These are phyloP conservation scores for Kodamaea laetipori DNA, from an alignment of 805 yeast genomes.

Conservation along the genomic window DNA sequence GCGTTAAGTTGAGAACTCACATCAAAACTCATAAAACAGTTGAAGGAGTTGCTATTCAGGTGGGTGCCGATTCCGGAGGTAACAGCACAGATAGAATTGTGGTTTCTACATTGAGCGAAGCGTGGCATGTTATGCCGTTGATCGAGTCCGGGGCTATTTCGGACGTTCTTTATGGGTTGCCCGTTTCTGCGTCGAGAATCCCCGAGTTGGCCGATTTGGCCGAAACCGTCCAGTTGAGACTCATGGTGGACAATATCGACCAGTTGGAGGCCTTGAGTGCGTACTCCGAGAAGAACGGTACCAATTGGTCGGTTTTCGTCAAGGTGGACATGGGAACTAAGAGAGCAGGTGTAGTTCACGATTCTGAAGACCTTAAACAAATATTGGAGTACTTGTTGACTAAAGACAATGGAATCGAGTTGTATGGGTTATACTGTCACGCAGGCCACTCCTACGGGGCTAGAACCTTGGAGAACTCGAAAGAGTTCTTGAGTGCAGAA, in stretches of 20 bases:
- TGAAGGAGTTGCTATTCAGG: conserved; percentile 58
- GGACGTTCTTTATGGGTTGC: conserved; percentile 42
- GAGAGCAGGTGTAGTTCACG: conserved; percentile 58
- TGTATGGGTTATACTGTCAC: conserved; percentile 76
- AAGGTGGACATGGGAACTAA: conserved; percentile 73
- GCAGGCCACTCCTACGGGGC: conserved; percentile 75
- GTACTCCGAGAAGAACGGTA: conserved; percentile 30
- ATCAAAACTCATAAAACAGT: conserved; percentile 74
- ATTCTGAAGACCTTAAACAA: conserved; percentile 35
- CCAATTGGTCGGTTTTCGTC: conserved; percentile 63
- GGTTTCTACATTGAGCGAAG: conserved; percentile 71
- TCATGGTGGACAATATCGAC: conserved; percentile 62
- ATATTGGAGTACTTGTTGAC: conserved; percentile 34
- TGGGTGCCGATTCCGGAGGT: conserved; percentile 41
- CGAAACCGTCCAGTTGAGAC: conserved; percentile 44
- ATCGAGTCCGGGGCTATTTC: conserved; percentile 38
- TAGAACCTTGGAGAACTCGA: conserved; percentile 47
- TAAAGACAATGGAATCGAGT: conserved; percentile 26
- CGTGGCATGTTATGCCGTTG: conserved; percentile 51
- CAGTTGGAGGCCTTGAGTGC: conserved; percentile 54
- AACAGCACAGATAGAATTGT: conserved; percentile 52
- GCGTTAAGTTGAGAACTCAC: conserved; percentile 62
- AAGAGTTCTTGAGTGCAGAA: conserved; percentile 53
- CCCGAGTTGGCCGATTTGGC: conserved; percentile 50
- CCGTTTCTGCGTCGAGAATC: conserved; percentile 49